phyloP scores from a whole-genome alignment of 257 asterid species.

The Osmanthus fragrans region DNA sequence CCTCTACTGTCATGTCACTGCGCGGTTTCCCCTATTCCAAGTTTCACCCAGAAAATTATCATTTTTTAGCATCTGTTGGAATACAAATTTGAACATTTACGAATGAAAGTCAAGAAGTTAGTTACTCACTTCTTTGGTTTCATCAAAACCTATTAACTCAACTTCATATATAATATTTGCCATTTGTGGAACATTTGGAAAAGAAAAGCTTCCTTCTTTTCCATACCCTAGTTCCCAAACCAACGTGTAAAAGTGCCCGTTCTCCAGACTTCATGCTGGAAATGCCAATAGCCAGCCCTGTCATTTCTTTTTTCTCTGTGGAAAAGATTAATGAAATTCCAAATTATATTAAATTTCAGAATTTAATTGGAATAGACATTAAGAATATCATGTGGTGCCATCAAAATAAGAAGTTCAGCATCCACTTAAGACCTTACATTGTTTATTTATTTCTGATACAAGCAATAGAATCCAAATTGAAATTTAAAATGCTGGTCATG shows the following conservation, averaged over 20 bases:
- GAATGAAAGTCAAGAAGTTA: conserved; percentile 12
- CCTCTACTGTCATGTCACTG: conserved; percentile 99
- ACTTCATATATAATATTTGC: conserved; percentile 83
- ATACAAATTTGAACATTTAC: background rate
- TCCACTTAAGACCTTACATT: background rate
- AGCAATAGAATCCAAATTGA: conserved; percentile 4
- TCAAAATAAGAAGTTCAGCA: conserved; percentile 1
- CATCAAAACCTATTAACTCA: conserved; percentile 96
- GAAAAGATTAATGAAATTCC: conserved; percentile 25
- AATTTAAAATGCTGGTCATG: background rate
- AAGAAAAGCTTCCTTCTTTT: conserved; percentile 93
- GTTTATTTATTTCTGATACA: conserved; percentile 3
- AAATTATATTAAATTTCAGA: conserved; percentile 15
- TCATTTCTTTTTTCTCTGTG: conserved; percentile 86
- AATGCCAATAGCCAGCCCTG: conserved; percentile 87
- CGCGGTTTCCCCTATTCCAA: conserved; percentile 81
- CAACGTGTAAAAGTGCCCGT: conserved; percentile 72
- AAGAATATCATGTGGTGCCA: background rate
- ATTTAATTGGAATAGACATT: too few species aligned
- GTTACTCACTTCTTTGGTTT: conserved; percentile 80
- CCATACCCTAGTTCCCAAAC: conserved; percentile 97
- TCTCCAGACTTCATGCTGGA: conserved; percentile 90
- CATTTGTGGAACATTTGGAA: conserved; percentile 95
- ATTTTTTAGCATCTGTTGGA: background rate
- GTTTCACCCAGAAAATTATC: conserved; percentile 20